Evolutionary conservation across 2,329 filamentous ascomycete species (phyloP).

Genomic region (Penicillium italicum): DNA sequence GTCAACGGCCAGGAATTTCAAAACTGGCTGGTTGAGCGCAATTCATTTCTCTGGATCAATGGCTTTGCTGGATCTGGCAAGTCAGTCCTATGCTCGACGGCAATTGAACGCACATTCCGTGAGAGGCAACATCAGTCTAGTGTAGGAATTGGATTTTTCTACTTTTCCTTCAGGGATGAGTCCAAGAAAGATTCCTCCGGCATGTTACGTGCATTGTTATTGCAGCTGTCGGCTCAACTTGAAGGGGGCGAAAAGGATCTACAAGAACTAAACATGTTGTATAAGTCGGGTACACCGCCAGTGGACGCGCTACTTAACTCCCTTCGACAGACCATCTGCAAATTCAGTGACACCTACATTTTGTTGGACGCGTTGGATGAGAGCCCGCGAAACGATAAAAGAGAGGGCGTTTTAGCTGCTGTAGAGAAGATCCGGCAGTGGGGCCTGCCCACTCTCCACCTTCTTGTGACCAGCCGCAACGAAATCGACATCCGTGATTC

Average conservation of each 20-base stretch:
- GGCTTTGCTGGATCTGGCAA: conserved; percentile 35
- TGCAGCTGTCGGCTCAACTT: conserved; percentile 26
- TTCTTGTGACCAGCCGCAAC: conserved; percentile 25
- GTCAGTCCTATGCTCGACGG: conserved; percentile 31
- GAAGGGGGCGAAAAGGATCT: conserved; percentile 13
- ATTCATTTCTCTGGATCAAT: conserved; percentile 31
- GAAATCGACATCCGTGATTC: conserved; percentile 7
- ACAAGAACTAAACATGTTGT: conserved; percentile 5
- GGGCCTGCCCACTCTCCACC: conserved; percentile 20
- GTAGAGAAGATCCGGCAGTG: conserved; percentile 3
- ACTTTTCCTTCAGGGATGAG: conserved; percentile 26
- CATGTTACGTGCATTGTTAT: conserved; percentile 26
- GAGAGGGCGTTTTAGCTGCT: conserved; percentile 3
- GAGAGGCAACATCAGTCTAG: conserved; percentile 3
- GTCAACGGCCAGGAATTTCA: conserved; percentile 15
- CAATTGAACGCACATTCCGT: conserved; percentile 24
- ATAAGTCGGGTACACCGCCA: not conserved
- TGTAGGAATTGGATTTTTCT: conserved; percentile 20
- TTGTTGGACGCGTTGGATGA: conserved; percentile 16
- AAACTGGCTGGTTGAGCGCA: conserved; percentile 22
- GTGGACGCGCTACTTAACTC: not conserved
- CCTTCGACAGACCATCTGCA: not conserved
- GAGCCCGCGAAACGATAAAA: conserved; percentile 3
- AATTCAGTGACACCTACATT: conserved; percentile 3
- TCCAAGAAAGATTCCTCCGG: conserved; percentile 22